Percentiles rank a stretch among this genome's conserved stretches.
These are phyloP conservation scores for Aechmea fasciata DNA, from an alignment of 176 grass and related monocot species.

Conservation along the genomic window DNA sequence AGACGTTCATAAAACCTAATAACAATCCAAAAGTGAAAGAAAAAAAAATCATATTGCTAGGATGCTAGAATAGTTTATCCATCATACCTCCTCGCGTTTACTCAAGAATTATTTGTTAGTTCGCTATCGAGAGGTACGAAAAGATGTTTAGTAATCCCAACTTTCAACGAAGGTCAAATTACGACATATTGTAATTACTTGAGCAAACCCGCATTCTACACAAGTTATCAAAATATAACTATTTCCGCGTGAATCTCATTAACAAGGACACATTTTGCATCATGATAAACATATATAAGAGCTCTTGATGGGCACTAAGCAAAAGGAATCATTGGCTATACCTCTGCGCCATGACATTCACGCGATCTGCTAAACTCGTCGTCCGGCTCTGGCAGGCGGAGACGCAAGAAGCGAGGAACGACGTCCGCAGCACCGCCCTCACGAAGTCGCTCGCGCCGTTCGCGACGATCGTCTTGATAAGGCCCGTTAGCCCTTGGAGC, in stretches of 20 bases:
- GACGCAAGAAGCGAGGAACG: conserved; percentile 84
- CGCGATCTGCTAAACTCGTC: conserved; percentile 62
- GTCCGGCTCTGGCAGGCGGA: conserved; percentile 68
- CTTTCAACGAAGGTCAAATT: too few species aligned
- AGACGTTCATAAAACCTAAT: conserved; percentile 72
- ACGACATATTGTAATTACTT: too few species aligned
- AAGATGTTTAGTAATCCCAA: too few species aligned
- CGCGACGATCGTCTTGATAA: conserved; percentile 79
- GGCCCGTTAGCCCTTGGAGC: conserved; percentile 39
- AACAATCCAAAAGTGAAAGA: conserved; percentile 1
- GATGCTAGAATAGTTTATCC: background rate
- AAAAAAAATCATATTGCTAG: too few species aligned
- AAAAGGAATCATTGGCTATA: conserved; percentile 20
- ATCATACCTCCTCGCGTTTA: background rate
- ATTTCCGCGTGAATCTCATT: too few species aligned
- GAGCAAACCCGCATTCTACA: too few species aligned
- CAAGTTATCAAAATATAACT: too few species aligned
- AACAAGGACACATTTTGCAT: background rate
- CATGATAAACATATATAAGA: background rate
- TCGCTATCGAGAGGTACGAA: too few species aligned
- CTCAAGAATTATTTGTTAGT: background rate
- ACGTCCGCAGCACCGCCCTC: conserved; percentile 67
- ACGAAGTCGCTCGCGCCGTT: conserved; percentile 75
- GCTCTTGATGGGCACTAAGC: background rate
- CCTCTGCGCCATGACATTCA: conserved; percentile 91